Base-by-base conservation (phyloP, 1,284 basidiomycete genomes). In the Heterobasidion occidentale region DNA sequence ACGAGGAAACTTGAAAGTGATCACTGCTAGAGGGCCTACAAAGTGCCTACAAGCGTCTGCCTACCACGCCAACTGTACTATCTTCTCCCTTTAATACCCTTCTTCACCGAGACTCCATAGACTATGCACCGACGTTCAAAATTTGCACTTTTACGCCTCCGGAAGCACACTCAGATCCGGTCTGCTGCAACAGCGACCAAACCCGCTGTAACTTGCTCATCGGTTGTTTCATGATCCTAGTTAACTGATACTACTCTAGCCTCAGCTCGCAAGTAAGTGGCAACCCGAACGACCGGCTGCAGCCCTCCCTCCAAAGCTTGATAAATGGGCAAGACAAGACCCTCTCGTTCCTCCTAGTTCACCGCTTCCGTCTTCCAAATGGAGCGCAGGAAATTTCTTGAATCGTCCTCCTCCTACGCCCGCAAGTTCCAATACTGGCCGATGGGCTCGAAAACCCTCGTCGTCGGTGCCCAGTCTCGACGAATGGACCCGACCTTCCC, bases 61-160 rank as follows among this genome's bases (percentile, higher is more conserved):
- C 42, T 14, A 45, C 42, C 17, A 45, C 14, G 17, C 42, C 12
- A 45, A 45, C 14, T 45, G 17, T 17, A 14, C 42, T 45, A 45
- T 45, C 17, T 45, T 17, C 42, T 45, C 14, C 42, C 42, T 45
- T 14, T 45, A 45, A 17, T 45, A 17, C 42, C 17, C 17, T 27
- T 27, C 45, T 33, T 20, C 34, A 42, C 35, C 42, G 9, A 9
- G 14, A 33, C 15, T 48, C 47, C 47, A 17, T 36, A 42, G 42
- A 51, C 44, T 4, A 63, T 63, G 62, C 62, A 63, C 20, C 51
- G 52, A 20, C 38, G 62, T 46, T 56, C 61, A 20, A 42, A 56
- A 46, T 46, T 49, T 45, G 50, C 52, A n/a, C 36, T 63, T 34
- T 55, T 36, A 4, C 50, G 48, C 7, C 46, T 63, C 17, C 55